These are phyloP conservation scores for Dendrobium officinale DNA, from an alignment of 106 monocot species.

Conservation along the genomic window DNA sequence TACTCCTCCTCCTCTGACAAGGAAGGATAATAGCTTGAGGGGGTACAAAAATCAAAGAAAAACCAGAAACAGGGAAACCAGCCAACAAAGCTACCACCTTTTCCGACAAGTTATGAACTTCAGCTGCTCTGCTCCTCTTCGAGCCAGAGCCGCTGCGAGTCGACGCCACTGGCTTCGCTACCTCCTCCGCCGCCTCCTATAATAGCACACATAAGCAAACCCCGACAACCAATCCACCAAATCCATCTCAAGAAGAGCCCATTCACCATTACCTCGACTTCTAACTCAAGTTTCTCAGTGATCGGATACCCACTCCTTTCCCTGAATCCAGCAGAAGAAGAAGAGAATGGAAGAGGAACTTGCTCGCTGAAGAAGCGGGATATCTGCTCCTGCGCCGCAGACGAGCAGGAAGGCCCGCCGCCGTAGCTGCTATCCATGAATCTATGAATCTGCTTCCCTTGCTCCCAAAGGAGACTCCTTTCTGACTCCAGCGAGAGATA, in stretches of 20 bases:
- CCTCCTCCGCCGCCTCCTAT: constrained; percentile 31
- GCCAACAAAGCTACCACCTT: constrained; percentile 27
- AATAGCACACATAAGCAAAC: no score
- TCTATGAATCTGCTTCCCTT: not conserved
- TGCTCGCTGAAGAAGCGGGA: constrained; percentile 2
- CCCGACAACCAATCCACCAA: not conserved
- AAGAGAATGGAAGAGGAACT: not conserved
- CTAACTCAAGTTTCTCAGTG: not conserved
- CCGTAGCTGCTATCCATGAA: constrained; percentile 4
- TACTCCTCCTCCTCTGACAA: constrained; percentile 56
- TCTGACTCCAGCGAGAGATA: not conserved
- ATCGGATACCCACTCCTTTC: not conserved
- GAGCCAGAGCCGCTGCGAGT: constrained; percentile 34
- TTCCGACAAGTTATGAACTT: constrained; percentile 79
- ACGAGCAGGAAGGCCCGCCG: not conserved
- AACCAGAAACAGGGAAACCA: not conserved
- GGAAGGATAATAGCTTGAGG: not conserved
- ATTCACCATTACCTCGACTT: not conserved
- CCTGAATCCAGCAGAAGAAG: not conserved
- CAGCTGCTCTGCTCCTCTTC: constrained; percentile 75
- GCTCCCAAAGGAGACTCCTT: not conserved
- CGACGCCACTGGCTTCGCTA: constrained; percentile 22
- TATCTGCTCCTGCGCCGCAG: constrained; percentile 7
- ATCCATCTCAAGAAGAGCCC: not conserved
- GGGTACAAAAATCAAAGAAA: not conserved